Percentiles rank a stretch among this genome's conserved stretches.
phyloP scores from a whole-genome alignment of 2,329 filamentous ascomycete genomes.

The Talaromyces verruculosus region DNA sequence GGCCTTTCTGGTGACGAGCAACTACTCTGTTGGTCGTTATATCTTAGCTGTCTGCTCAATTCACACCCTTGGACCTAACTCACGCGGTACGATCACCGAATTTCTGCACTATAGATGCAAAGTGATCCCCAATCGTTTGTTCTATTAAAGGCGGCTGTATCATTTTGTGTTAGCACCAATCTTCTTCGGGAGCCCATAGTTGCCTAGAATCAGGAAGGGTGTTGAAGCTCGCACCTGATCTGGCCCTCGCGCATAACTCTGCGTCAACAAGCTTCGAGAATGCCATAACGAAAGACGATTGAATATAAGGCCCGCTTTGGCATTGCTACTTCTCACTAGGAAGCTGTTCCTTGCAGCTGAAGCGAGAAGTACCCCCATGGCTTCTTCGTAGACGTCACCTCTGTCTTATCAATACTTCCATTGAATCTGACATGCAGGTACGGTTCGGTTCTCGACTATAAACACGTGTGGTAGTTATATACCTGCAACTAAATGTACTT shows the following conservation, averaged over 20 bases:
- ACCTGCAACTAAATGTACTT: background rate
- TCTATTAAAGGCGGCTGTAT: slow-evolving; percentile 48
- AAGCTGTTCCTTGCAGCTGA: background rate
- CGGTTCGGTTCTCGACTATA: background rate
- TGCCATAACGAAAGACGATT: slow-evolving; percentile 1
- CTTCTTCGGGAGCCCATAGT: background rate
- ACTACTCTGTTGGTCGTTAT: slow-evolving; percentile 48
- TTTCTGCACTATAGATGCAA: slow-evolving; percentile 43
- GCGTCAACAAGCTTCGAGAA: slow-evolving; percentile 28
- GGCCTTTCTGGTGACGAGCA: slow-evolving; percentile 60
- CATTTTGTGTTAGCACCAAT: background rate
- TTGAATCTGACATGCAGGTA: background rate
- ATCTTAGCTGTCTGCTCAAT: slow-evolving; percentile 4
- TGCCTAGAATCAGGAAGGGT: background rate
- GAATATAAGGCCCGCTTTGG: background rate
- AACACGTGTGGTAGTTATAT: background rate
- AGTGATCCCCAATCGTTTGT: slow-evolving; percentile 50
- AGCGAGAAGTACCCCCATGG: background rate
- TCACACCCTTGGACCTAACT: slow-evolving; percentile 28
- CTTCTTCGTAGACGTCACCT: slow-evolving; percentile 1
- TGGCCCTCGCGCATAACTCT: slow-evolving; percentile 35
- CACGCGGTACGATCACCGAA: slow-evolving; percentile 55
- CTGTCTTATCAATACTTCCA: background rate
- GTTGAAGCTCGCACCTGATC: slow-evolving; percentile 28
- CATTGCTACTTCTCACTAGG: background rate